Base-by-base conservation (phyloP, 192 early-diverging fungal genomes). In the Backusella sp. region DNA sequence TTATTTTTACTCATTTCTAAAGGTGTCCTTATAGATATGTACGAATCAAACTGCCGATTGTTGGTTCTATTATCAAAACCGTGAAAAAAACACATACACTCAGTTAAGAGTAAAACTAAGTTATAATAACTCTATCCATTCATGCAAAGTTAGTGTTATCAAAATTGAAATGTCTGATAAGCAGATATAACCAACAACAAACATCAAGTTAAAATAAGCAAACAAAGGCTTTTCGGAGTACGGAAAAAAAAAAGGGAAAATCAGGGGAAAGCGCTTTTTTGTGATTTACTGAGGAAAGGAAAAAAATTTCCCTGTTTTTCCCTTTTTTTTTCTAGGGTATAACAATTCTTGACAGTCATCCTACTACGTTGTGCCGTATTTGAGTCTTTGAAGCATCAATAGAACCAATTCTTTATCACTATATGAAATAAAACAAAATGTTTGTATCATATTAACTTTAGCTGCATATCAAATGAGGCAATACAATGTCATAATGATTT, bases 401-500 rank as follows among this genome's bases (percentile, higher is more conserved):
- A 62, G 26, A 59, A 59, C 17, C 8, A 26, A 3, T 0, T 26
- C 53, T 59, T 3, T 59, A 12, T 59, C 9, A 28, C 1, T 12
- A 14, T 4, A 23, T 62, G 26, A 62, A 62, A 62, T 1, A 28
- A 62, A 59, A 59, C 4, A 39, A 19, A 49, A 49, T n/a, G 17
- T 11, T 26, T 59, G 21, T 59, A 11, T 59, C 56, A 23, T 26
- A 59, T 59, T 26, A 26, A 28, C 56, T 26, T 26, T 59, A 26
- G 56, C 56, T 62, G 56, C 56, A 62, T 62, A 62, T 62, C 11
- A 62, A 62, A 28, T 62, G 56, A 62, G 26, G n/a, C 56, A 62
- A 28, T 62, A 11, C 21, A 62, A 23, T 62, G 56, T 28, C 21
- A 49, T 49, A 19, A 49, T 49, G 17, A 49, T n/a, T 49, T 49